These are phyloP conservation scores for Solanum megistacrolobum DNA, from an alignment of 257 asterid genomes.

Conservation along the genomic window DNA sequence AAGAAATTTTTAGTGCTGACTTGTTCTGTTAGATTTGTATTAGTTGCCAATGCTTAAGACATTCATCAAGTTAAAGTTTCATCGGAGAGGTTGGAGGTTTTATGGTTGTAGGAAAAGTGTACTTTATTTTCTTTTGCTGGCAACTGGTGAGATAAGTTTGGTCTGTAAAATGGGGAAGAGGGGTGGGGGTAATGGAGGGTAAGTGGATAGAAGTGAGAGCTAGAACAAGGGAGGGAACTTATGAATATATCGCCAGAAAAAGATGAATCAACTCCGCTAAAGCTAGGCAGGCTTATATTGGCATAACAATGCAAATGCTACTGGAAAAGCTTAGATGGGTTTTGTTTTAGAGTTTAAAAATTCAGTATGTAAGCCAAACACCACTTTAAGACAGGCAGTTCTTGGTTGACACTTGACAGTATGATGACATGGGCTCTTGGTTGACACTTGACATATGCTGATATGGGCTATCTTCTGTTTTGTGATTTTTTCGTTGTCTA, in stretches of 20 bases:
- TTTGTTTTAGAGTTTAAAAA: not conserved
- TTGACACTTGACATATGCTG: not conserved
- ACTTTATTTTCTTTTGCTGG: not conserved
- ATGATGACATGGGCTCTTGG: not conserved
- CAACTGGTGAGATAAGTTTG: not conserved
- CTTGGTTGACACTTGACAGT: not conserved
- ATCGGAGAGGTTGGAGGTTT: not conserved
- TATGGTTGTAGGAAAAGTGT: not conserved
- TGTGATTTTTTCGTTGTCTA: not conserved
- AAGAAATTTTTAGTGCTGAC: not conserved
- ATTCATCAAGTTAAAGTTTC: not conserved
- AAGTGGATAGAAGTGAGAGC: not conserved
- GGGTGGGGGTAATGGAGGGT: not conserved
- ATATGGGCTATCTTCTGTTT: not conserved
- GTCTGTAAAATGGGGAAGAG: not conserved
- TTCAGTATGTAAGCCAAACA: not conserved
- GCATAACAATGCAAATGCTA: not conserved
- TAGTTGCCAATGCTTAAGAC: not conserved
- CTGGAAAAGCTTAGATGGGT: not conserved
- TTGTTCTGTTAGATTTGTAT: not conserved
- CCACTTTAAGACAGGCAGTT: not conserved
- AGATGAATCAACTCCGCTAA: not conserved
- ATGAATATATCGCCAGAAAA: not conserved
- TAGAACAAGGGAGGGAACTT: not conserved
- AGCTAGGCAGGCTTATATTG: not conserved